phyloP scores from a whole-genome alignment of 2,329 filamentous ascomycete genomes.

The Ophiobolus disseminans region DNA sequence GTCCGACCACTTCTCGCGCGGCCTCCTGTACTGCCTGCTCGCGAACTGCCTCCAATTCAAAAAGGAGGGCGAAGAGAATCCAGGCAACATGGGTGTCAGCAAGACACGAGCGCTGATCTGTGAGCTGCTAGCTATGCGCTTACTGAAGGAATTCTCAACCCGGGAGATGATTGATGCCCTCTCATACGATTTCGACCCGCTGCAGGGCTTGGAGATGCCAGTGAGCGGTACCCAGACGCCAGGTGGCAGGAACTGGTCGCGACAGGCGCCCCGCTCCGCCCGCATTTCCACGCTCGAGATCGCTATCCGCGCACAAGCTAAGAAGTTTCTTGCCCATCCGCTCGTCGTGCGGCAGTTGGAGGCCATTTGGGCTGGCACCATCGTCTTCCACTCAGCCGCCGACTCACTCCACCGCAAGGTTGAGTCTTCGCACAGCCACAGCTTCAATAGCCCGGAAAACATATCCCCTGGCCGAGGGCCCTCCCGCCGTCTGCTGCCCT shows the following conservation, averaged over 20 bases:
- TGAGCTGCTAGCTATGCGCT: slow-evolving; percentile 86
- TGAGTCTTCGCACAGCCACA: slow-evolving; percentile 37
- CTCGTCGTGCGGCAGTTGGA: slow-evolving; percentile 94
- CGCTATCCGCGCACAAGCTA: slow-evolving; percentile 89
- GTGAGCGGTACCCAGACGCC: slow-evolving; percentile 38
- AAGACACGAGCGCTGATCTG: slow-evolving; percentile 86
- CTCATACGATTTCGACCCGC: slow-evolving; percentile 92
- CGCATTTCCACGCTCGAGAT: slow-evolving; percentile 91
- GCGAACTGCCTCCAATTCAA: slow-evolving; percentile 92
- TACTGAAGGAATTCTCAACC: slow-evolving; percentile 88
- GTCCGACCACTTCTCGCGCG: slow-evolving; percentile 80
- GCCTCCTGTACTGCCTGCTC: slow-evolving; percentile 87
- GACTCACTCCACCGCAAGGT: slow-evolving; percentile 79
- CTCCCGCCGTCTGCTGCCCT: slow-evolving; percentile 35
- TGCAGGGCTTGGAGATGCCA: slow-evolving; percentile 75
- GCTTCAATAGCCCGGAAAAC: slow-evolving; percentile 29
- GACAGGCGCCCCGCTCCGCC: slow-evolving; percentile 61
- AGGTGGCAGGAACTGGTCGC: slow-evolving; percentile 32
- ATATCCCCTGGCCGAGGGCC: slow-evolving; percentile 42
- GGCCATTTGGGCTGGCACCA: slow-evolving; percentile 94
- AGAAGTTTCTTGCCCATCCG: slow-evolving; percentile 89
- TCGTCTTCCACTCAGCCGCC: slow-evolving; percentile 89
- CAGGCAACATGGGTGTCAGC: slow-evolving; percentile 83
- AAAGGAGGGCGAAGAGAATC: slow-evolving; percentile 83
- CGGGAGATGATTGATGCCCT: slow-evolving; percentile 91